Conservation (phyloP, 2,329 filamentous ascomycete genomes). For the Cyphellophora europaea region DNA sequence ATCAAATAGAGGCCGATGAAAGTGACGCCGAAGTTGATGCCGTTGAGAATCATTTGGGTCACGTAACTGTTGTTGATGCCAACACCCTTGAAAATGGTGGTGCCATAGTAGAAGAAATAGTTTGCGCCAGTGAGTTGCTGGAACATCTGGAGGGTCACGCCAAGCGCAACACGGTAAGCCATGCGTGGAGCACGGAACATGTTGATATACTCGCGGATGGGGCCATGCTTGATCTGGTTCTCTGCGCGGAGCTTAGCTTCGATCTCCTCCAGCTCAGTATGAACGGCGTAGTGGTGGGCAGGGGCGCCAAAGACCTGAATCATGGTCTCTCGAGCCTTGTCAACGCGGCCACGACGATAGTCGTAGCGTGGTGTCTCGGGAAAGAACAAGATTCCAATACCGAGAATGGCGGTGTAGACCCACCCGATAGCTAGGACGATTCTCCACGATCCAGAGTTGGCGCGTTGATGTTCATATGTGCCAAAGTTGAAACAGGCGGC, state of each 20-base stretch:
- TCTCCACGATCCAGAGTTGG: conserved; percentile 29
- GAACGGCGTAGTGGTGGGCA: conserved; percentile 42
- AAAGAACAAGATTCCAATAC: conserved; percentile 44
- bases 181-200: conserved; percentile 39
- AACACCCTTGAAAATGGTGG: conserved; percentile 21
- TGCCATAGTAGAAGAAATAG: conserved; percentile 6
- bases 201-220: conserved; percentile 30
- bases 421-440: conserved; percentile 48
- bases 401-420: conserved; percentile 45
- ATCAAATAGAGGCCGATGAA: conserved; percentile 61
- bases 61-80: conserved; percentile 29
- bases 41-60: conserved; percentile 58
- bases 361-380: conserved; percentile 50
- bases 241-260: conserved; percentile 30
- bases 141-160: conserved; percentile 36
- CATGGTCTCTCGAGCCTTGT: conserved; percentile 42
- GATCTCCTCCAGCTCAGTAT: conserved; percentile 12
- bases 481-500: conserved; percentile 37
- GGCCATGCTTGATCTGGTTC: conserved; percentile 38
- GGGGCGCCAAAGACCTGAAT: conserved; percentile 46
- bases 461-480: conserved; percentile 21
- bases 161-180: conserved; percentile 30
- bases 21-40: conserved; percentile 52
- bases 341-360: conserved; percentile 45
- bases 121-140: conserved; percentile 38